Conservation (phyloP, 2,329 filamentous ascomycete genomes). For the Fusarium sp. region DNA sequence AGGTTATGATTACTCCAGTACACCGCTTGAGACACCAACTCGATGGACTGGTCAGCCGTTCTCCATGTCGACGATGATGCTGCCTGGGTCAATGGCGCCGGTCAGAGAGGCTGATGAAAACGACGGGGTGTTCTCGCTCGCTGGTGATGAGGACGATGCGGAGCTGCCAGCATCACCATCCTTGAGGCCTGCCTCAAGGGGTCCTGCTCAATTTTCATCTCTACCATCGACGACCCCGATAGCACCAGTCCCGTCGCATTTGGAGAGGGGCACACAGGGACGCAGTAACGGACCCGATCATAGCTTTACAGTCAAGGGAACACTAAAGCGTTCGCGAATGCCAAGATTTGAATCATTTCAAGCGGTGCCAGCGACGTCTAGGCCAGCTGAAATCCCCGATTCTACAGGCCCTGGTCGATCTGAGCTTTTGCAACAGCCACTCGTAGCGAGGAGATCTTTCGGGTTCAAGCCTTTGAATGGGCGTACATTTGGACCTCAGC, state of each 20-base stretch:
- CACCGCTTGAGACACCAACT: conserved; percentile 58
- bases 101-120: conserved; percentile 51
- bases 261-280: conserved; percentile 53
- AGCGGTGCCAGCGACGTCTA: background rate
- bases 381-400: conserved; percentile 5
- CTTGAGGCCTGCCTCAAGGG: conserved; percentile 36
- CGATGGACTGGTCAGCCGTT: conserved; percentile 59
- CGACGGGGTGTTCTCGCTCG: conserved; percentile 39
- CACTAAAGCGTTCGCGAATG: conserved; percentile 16
- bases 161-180: conserved; percentile 40
- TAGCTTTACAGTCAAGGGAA: background rate
- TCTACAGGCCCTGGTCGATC: conserved; percentile 3
- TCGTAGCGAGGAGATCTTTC: conserved; percentile 22
- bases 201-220: conserved; percentile 32
- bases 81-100: conserved; percentile 49
- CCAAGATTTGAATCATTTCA: conserved; percentile 14
- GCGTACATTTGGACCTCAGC: conserved; percentile 19
- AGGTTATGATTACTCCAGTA: conserved; percentile 37
- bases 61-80: conserved; percentile 51
- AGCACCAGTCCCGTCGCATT: conserved; percentile 58
- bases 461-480: conserved; percentile 21
- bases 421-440: conserved; percentile 12
- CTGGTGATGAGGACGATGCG: conserved; percentile 45
- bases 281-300: conserved; percentile 26
- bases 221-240: conserved; percentile 58